Base-by-base conservation (phyloP, 129 eudicot genomes). In the Centaurea solstitialis region DNA sequence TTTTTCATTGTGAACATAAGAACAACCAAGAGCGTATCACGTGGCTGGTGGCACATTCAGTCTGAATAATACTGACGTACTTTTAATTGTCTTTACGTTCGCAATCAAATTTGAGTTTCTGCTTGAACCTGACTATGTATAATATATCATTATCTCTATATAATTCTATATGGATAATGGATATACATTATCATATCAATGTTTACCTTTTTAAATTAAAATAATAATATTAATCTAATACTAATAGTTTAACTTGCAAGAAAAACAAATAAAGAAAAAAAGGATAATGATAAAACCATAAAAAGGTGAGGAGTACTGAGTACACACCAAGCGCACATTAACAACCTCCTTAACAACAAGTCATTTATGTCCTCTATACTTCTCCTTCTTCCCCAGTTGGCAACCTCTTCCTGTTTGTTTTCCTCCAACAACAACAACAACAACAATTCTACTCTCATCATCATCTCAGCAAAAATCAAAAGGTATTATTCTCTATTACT, bases 391-490 rank as follows among this genome's bases (percentile, higher is more conserved):
- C 4, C 47, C 30, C 33, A 45, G 59, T 64, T 9, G 8, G 74
- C 75, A 78, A 78, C 67, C 65, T 43, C 61, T 68, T 24, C 9
- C 47, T 78, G n/a, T 68, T 43, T 68, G 68, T 26, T 45, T 68
- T 69, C 71, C 75, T 45, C 65, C 10, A 78, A 68, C 82, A 78
- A 26, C 81, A 78, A 68, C 82, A 78, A 26, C 81, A 78, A 13
- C n/a, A 23, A 57, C 22, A 57, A 57, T 21, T 24, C 47, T 67
- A 20, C 45, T 64, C 61, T 26, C 30, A 26, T 26, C 30, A 26
- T 26, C 30, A 26, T 26, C 30, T 64, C 21, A 26, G n/a, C 75
- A 69, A 78, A 28, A 26, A 68, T 57, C 65, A 57, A 57, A 57
- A 57, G 65, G 65, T 26, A 26, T 26, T 2, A 2, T n/a, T n/a